These are phyloP conservation scores for Cucurbita argyrosperma DNA, from an alignment of 306 rosid species.

Conservation along the genomic window DNA sequence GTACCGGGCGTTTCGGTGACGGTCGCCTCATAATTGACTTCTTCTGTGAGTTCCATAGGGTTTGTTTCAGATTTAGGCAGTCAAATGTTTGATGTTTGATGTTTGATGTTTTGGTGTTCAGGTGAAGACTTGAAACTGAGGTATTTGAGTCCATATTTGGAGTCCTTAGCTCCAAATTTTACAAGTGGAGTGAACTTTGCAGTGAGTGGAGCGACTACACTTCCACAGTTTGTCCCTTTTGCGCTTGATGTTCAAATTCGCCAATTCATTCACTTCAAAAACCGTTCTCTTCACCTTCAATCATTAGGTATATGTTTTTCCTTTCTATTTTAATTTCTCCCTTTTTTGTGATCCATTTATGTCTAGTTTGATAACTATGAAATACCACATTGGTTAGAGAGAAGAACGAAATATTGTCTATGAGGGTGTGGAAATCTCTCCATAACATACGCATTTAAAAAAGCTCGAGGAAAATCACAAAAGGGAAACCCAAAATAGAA, in stretches of 20 bases:
- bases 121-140: conserved; percentile 4
- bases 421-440: too few species aligned
- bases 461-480: too few species aligned
- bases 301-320: background rate
- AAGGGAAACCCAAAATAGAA: too few species aligned
- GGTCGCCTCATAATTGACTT: conserved; percentile 20
- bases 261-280: conserved; percentile 14
- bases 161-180: conserved; percentile 14
- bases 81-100: background rate
- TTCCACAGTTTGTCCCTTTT: conserved; percentile 11
- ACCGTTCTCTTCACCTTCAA: conserved; percentile 8
- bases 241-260: conserved; percentile 15
- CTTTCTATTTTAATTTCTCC: too few species aligned
- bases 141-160: conserved; percentile 12
- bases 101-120: background rate
- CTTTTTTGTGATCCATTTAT: too few species aligned
- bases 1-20: conserved; percentile 12
- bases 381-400: too few species aligned
- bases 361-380: too few species aligned
- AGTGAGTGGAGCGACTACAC: conserved; percentile 8
- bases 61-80: background rate
- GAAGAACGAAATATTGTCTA: too few species aligned
- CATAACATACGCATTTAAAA: too few species aligned
- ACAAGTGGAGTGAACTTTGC: conserved; percentile 19
- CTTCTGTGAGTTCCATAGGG: conserved; percentile 13